phyloP scores from a whole-genome alignment of 2,329 filamentous ascomycete genomes.

The Thelonectria rubi region DNA sequence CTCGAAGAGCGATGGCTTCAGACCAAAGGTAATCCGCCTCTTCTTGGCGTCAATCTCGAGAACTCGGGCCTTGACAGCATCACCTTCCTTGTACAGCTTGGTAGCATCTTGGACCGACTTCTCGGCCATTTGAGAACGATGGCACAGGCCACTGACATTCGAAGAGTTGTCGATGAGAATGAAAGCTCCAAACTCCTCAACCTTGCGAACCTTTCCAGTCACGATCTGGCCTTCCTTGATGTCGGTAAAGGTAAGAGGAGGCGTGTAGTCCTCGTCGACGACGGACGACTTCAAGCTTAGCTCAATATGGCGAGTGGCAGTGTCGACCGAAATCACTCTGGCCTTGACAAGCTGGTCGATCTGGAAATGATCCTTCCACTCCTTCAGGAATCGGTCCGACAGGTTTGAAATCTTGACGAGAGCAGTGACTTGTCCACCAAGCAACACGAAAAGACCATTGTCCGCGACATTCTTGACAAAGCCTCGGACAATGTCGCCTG shows the following conservation, averaged over 20 bases:
- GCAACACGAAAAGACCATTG: conserved; percentile 85
- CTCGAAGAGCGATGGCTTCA: conserved; percentile 92
- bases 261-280: conserved; percentile 80
- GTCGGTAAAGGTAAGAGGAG: conserved; percentile 78
- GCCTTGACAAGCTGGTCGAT: conserved; percentile 91
- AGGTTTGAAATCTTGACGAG: conserved; percentile 88
- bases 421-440: conserved; percentile 83
- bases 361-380: conserved; percentile 92
- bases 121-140: conserved; percentile 91
- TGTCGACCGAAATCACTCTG: conserved; percentile 78
- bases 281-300: conserved; percentile 88
- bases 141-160: conserved; percentile 92
- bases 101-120: conserved; percentile 82
- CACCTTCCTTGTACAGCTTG: conserved; percentile 89
- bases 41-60: conserved; percentile 79
- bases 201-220: conserved; percentile 90
- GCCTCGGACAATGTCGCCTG: conserved; percentile 84
- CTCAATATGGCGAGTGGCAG: conserved; percentile 75
- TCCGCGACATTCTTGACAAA: conserved; percentile 92
- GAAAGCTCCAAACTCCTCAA: conserved; percentile 95
- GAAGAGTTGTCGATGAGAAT: conserved; percentile 86
- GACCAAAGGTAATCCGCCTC: conserved; percentile 84
- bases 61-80: conserved; percentile 91
- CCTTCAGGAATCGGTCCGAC: conserved; percentile 90
- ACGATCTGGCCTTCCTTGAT: conserved; percentile 82